phyloP scores from a whole-genome alignment of 768 basidiomycete species.

The Boletus bicolor region DNA sequence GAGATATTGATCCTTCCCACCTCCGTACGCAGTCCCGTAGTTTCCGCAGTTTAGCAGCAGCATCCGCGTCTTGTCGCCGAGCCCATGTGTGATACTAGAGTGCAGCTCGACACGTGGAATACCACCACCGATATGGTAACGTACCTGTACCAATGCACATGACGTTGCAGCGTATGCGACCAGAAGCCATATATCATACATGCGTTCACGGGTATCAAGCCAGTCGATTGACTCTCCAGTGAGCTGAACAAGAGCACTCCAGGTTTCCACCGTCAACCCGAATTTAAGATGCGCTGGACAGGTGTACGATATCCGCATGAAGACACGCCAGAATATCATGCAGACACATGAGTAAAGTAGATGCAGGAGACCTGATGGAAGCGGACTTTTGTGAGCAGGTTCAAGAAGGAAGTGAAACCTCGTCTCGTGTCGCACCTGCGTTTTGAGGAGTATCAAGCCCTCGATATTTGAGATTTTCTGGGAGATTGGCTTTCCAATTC shows the following conservation, averaged over 20 bases:
- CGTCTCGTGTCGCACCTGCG: slow-evolving; percentile 51
- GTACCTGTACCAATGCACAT: slow-evolving; percentile 87
- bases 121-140: slow-evolving; percentile 16
- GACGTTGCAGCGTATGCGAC: slow-evolving; percentile 86
- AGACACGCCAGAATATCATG: slow-evolving; percentile 98
- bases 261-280: slow-evolving; percentile 73
- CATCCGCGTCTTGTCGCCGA: slow-evolving; percentile 71
- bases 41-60: slow-evolving; percentile 70
- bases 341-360: slow-evolving; percentile 84
- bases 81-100: slow-evolving; percentile 91
- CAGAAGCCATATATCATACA: slow-evolving; percentile 85
- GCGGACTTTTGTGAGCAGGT: slow-evolving; percentile 1
- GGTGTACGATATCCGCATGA: slow-evolving; percentile 95
- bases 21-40: slow-evolving; percentile 80
- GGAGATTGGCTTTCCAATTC: slow-evolving; percentile 75
- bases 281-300: slow-evolving; percentile 91
- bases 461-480: slow-evolving; percentile 71
- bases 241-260: slow-evolving; percentile 67
- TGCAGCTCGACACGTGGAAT: slow-evolving; percentile 8
- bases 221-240: slow-evolving; percentile 86
- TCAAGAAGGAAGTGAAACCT: neutral
- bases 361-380: slow-evolving; percentile 71
- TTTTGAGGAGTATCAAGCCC: slow-evolving; percentile 64
- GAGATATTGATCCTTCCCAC: slow-evolving; percentile 85
- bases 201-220: slow-evolving; percentile 75